These are phyloP conservation scores for Pythium monospermum DNA, from an alignment of 352 stramenopile species.

Conservation along the genomic window DNA sequence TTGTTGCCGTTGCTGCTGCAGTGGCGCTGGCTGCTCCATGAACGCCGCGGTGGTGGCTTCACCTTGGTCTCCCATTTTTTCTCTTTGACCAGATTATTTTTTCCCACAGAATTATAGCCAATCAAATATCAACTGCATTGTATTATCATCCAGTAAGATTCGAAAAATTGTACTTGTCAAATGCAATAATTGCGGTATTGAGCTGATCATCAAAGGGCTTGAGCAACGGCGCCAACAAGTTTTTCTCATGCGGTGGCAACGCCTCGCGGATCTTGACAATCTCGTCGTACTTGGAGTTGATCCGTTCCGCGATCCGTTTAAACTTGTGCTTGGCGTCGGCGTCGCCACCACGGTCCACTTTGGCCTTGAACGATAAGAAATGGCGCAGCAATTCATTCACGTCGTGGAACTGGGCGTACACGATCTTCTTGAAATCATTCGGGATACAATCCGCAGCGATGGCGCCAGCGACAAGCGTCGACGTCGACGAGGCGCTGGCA, in stretches of 20 bases:
- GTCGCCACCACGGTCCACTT: conserved; percentile 45
- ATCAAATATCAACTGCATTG: conserved; percentile 1
- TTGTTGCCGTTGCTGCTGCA: neutral
- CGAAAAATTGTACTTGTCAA: too few relatives aligned
- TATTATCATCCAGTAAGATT: too few relatives aligned
- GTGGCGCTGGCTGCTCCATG: conserved; percentile 21
- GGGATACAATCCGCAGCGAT: conserved; percentile 72
- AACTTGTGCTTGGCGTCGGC: conserved; percentile 69
- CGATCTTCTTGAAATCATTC: conserved; percentile 83
- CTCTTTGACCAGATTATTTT: neutral
- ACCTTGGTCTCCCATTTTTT: conserved; percentile 1
- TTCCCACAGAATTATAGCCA: conserved; percentile 6
- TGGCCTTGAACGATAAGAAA: conserved; percentile 79
- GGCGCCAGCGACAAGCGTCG: conserved; percentile 40
- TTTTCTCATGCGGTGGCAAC: conserved; percentile 78
- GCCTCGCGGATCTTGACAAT: conserved; percentile 77
- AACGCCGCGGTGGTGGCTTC: neutral
- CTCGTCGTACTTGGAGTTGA: conserved; percentile 86
- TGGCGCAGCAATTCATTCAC: conserved; percentile 79
- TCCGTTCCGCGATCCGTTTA: conserved; percentile 82
- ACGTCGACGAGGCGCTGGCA: conserved; percentile 45
- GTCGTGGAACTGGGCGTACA: conserved; percentile 85
- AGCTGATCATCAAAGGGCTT: conserved; percentile 86
- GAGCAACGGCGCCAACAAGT: conserved; percentile 71
- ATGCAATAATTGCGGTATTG: conserved; percentile 84